Evolutionary conservation across 1,139 yeast genomes (phyloP), one percentile per base, ranked within the genome.

Genomic region (Komagataea norvegica): DNA sequence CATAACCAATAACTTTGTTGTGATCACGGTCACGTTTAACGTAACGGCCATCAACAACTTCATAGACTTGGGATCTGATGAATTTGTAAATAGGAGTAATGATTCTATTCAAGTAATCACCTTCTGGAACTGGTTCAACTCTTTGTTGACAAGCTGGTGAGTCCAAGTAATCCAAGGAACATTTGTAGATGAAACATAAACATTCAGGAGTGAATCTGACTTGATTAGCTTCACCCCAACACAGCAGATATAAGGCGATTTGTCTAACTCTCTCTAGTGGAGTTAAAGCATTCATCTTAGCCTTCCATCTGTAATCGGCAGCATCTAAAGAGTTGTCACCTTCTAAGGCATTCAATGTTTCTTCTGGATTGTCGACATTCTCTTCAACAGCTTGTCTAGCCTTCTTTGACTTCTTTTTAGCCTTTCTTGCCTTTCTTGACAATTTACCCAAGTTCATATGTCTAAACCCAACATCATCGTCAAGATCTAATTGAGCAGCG

Each of bases 201-300:
- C 86, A 74, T 67, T 91, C 99, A 11, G 98, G 88, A 40, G 91
- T 80, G 65, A 89, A 93, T 61, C 98, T 79, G 44, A 91, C 89
- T 68, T 91, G 97, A 65, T 89, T 89, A 30, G 97, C 95, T 67
- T 91, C 99, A 62, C 98, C 98, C 99, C 99, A 91, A 54, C 88
- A 73, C 57, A 89, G 73, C 54, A 91, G 70, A 67, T 87, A 91
- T 45, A 91, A 74, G 7, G 97, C 91, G 47, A 91, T 65, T 58
- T 91, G 97, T 59, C 94, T 79, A 31, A 86, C 88, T 62, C 94
- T 79, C 61, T 89, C 96, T 51, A 74, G 67, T 27, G 87, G 79
- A 1, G 82, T 61, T 51, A 82, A 67, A 37, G 64, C 65, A 54
- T 77, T 78, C 95, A 88, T 86, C 54, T 75, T 78, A 15, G 73